phyloP scores from a whole-genome alignment of 495 filamentous ascomycete genomes.

The Pseudoneurospora amorphoporcata region DNA sequence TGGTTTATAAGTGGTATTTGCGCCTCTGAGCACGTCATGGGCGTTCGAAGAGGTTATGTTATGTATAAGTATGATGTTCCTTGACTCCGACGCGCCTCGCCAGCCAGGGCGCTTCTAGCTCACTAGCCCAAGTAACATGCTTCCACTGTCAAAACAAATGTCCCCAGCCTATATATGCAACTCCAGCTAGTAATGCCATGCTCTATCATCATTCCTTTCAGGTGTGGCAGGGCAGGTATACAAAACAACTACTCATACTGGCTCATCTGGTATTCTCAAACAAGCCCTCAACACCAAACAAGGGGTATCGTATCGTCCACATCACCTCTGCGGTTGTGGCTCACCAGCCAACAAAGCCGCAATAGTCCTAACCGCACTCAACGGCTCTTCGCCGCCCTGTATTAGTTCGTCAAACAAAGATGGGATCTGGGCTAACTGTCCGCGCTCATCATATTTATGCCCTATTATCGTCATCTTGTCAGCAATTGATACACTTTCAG shows the following conservation, averaged over 20 bases:
- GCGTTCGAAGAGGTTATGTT: neutral
- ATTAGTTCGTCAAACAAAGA: slow-evolving; percentile 42
- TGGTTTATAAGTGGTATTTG: neutral
- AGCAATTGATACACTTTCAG: slow-evolving; percentile 4
- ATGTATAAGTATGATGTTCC: neutral
- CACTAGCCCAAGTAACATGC: neutral
- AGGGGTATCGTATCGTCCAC: neutral
- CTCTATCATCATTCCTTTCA: neutral
- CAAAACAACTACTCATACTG: neutral
- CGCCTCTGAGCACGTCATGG: neutral
- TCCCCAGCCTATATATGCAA: neutral
- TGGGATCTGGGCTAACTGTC: slow-evolving; percentile 39
- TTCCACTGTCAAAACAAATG: neutral
- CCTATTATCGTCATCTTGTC: slow-evolving; percentile 23
- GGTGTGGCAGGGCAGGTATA: neutral
- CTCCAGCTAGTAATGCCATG: neutral
- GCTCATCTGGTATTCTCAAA: neutral
- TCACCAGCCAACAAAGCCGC: slow-evolving; percentile 41
- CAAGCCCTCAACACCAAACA: neutral
- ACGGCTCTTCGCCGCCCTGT: slow-evolving; percentile 36
- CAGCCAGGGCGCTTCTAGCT: neutral
- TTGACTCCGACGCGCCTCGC: neutral
- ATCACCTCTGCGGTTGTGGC: neutral
- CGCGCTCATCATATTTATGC: slow-evolving; percentile 39
- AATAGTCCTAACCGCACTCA: slow-evolving; percentile 41